Conservation (phyloP, 768 basidiomycete genomes). For the Lyophyllum atratum region DNA sequence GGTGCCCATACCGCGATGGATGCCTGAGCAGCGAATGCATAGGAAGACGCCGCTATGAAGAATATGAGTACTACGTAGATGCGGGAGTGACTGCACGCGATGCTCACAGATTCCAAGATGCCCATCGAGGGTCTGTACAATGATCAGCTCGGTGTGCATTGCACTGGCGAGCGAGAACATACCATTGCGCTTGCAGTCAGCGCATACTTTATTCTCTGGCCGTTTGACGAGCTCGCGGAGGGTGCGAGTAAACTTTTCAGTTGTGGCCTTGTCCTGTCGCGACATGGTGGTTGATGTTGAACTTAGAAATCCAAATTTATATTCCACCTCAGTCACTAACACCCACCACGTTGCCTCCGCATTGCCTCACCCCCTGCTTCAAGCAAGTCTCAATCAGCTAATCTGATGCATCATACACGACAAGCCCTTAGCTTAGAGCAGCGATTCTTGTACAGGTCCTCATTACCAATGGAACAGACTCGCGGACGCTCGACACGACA, state of each 20-base stretch:
- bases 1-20: slow-evolving; percentile 97
- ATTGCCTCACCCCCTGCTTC: background rate
- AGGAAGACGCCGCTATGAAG: slow-evolving; percentile 80
- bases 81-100: background rate
- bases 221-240: slow-evolving; percentile 86
- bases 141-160: slow-evolving; percentile 4
- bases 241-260: slow-evolving; percentile 74
- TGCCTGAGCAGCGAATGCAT: slow-evolving; percentile 96
- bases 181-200: slow-evolving; percentile 98
- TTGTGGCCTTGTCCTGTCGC: slow-evolving; percentile 81
- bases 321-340: background rate
- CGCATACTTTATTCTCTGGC: slow-evolving; percentile 92
- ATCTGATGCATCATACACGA: background rate
- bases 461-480: no score
- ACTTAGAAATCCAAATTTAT: background rate
- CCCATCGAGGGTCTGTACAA: slow-evolving; percentile 89
- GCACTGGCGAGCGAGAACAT: slow-evolving; percentile 26
- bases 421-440: background rate
- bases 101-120: slow-evolving; percentile 91
- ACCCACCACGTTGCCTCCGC: background rate
- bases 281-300: slow-evolving; percentile 37
- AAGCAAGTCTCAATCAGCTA: background rate
- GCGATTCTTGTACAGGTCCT: no score
- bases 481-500: no score
- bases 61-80: slow-evolving; percentile 1